Percentiles rank a stretch among this genome's conserved stretches.
phyloP scores from a whole-genome alignment of 2,329 filamentous ascomycete genomes.

The Penicillium sp. region DNA sequence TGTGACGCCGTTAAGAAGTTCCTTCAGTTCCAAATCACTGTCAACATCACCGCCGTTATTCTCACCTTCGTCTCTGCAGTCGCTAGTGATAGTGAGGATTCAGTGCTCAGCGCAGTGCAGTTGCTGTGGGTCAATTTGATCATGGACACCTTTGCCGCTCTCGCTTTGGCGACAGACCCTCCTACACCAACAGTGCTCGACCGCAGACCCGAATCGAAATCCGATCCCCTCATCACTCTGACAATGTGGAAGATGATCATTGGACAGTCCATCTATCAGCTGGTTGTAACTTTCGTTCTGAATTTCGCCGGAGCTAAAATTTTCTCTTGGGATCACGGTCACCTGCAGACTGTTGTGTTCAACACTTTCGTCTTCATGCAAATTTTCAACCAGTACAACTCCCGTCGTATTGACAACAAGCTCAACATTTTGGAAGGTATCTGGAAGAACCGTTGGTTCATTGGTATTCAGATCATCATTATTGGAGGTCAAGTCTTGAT shows the following conservation, averaged over 20 bases:
- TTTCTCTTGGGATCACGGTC: constrained; percentile 29
- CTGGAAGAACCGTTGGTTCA: constrained; percentile 46
- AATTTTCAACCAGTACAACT: constrained; percentile 52
- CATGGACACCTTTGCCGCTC: constrained; percentile 67
- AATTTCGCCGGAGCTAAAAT: constrained; percentile 47
- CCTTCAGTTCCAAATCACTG: constrained; percentile 53
- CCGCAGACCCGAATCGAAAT: constrained; percentile 50
- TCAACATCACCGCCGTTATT: constrained; percentile 66
- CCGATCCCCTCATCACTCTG: constrained; percentile 45
- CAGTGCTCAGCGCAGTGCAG: constrained; percentile 65
- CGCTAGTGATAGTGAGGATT: constrained; percentile 53
- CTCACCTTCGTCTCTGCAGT: constrained; percentile 65
- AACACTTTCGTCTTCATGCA: constrained; percentile 50
- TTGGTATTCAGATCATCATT: constrained; percentile 65
- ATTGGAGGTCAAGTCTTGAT: constrained; percentile 70
- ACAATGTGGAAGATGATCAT: constrained; percentile 51
- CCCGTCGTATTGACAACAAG: constrained; percentile 45
- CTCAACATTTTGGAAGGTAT: constrained; percentile 48
- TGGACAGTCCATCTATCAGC: constrained; percentile 44
- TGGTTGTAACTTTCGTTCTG: constrained; percentile 42
- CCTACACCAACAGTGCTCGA: constrained; percentile 58
- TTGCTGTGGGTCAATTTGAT: constrained; percentile 69
- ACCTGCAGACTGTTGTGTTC: constrained; percentile 42
- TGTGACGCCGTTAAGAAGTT: constrained; percentile 77
- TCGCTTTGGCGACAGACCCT: constrained; percentile 63